phyloP scores from a whole-genome alignment of 257 asterid species.

The Solanum clarkiae region DNA sequence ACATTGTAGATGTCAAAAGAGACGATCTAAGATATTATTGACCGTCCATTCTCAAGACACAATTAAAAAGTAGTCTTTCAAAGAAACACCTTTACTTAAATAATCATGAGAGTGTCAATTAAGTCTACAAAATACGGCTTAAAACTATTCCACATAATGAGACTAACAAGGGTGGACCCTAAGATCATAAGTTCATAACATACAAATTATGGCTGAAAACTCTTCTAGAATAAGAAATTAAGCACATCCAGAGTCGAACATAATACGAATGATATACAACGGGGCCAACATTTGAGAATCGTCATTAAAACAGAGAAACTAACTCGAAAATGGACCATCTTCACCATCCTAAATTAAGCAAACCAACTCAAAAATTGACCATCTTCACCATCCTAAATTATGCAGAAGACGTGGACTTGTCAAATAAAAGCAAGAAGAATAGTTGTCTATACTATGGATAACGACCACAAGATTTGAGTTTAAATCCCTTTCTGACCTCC shows the following conservation, averaged over 20 bases:
- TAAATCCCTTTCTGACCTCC: background rate
- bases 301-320: background rate
- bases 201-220: background rate
- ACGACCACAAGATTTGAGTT: background rate
- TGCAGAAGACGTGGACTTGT: background rate
- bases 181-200: background rate
- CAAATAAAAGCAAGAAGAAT: background rate
- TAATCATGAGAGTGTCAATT: background rate
- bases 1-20: background rate
- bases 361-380: background rate
- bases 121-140: background rate
- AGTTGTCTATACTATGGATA: background rate
- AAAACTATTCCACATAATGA: background rate
- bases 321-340: background rate
- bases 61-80: background rate
- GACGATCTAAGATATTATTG: background rate
- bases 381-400: background rate
- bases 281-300: background rate
- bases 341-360: background rate
- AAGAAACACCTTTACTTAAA: background rate
- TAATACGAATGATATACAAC: background rate
- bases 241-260: background rate
- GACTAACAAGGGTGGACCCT: background rate
- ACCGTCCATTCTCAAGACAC: background rate
- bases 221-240: background rate